Percentiles rank a stretch among this genome's conserved stretches.
These are phyloP conservation scores for Pseudozyma sp. DNA, from an alignment of 1,284 basidiomycete genomes.

Conservation along the genomic window DNA sequence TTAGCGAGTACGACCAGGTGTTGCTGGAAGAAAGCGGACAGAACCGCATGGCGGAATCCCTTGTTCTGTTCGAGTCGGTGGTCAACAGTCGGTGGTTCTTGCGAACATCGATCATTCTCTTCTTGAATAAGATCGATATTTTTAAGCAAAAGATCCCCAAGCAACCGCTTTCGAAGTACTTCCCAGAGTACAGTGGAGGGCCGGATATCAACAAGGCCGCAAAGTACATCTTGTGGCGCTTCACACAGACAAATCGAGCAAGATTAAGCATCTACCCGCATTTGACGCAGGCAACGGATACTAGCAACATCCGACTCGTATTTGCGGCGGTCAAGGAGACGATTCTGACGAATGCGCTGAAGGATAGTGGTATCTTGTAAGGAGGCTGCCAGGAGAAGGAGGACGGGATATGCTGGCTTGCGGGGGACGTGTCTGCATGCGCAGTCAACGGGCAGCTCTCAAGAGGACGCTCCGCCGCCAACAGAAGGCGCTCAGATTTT, in stretches of 20 bases:
- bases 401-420: neutral
- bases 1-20: slow-evolving; percentile 66
- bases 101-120: slow-evolving; percentile 84
- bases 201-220: slow-evolving; percentile 96
- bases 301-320: slow-evolving; percentile 81
- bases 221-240: slow-evolving; percentile 96
- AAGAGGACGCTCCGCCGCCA: too few relatives aligned
- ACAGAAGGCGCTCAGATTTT: too few relatives aligned
- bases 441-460: too few relatives aligned
- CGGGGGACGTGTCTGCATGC: too few relatives aligned
- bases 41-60: slow-evolving; percentile 95
- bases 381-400: neutral
- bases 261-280: slow-evolving; percentile 65
- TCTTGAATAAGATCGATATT: slow-evolving; percentile 91
- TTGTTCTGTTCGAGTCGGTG: slow-evolving; percentile 92
- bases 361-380: slow-evolving; percentile 55
- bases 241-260: slow-evolving; percentile 89
- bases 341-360: slow-evolving; percentile 55
- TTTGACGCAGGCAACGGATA: slow-evolving; percentile 75
- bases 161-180: slow-evolving; percentile 84
- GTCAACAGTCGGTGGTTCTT: slow-evolving; percentile 92
- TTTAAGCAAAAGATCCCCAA: slow-evolving; percentile 89
- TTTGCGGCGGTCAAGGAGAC: slow-evolving; percentile 94
- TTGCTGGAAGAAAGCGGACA: slow-evolving; percentile 66
- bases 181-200: slow-evolving; percentile 91